Evolutionary conservation across 305 asterid genomes (phyloP).

Genomic region (Solanum hybrid): DNA sequence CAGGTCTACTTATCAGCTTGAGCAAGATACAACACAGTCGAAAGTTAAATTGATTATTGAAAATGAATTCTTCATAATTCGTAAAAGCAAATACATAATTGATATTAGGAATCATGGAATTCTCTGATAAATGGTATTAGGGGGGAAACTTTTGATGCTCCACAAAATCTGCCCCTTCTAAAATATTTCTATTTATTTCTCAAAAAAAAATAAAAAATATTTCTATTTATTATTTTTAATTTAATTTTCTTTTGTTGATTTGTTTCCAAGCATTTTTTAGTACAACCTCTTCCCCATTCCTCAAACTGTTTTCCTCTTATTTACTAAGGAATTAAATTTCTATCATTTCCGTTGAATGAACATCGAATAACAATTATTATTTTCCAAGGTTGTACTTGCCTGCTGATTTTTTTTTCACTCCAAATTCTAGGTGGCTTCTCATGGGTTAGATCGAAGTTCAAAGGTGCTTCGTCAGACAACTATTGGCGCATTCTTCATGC

Average conservation of each 20-base stretch:
- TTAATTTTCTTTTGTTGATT: not conserved
- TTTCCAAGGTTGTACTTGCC: not conserved
- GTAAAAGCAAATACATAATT: not conserved
- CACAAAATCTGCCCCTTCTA: not conserved
- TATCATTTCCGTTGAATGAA: not conserved
- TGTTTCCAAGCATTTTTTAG: not conserved
- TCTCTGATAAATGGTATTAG: not conserved
- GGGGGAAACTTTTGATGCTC: not conserved
- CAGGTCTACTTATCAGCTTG: not conserved
- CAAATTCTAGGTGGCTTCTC: conserved; percentile 77
- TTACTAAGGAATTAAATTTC: not conserved
- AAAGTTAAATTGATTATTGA: not conserved
- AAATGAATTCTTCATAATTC: not conserved
- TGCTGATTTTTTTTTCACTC: conserved; percentile 14
- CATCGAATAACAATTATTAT: not conserved
- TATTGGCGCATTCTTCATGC: conserved; percentile 58
- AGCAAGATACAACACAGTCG: not conserved
- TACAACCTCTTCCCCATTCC: not conserved
- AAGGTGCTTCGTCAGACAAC: conserved; percentile 86
- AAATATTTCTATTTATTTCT: not conserved
- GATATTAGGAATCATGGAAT: not conserved
- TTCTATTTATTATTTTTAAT: not conserved
- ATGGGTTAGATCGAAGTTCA: conserved; percentile 92
- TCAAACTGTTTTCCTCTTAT: not conserved
- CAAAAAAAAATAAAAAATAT: no score